These are phyloP conservation scores for Candida nemodendra DNA, from an alignment of 805 yeast species.

Conservation along the genomic window DNA sequence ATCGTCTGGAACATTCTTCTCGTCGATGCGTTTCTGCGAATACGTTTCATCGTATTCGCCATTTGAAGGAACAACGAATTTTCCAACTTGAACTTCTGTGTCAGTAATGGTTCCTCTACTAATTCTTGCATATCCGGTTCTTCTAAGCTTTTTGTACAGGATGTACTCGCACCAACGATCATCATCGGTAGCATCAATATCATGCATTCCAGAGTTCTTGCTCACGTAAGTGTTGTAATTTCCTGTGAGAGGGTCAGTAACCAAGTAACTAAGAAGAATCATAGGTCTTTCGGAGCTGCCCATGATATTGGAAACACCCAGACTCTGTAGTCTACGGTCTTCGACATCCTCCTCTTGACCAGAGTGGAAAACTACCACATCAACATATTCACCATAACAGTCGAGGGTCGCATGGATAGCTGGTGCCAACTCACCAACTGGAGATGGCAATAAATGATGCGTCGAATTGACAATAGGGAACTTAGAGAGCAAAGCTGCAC, in stretches of 20 bases:
- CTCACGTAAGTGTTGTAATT: slow-evolving; percentile 91
- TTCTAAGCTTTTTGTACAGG: slow-evolving; percentile 77
- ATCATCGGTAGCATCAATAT: slow-evolving; percentile 90
- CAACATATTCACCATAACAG: slow-evolving; percentile 82
- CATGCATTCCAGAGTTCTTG: slow-evolving; percentile 81
- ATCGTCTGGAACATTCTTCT: slow-evolving; percentile 54
- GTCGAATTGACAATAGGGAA: slow-evolving; percentile 90
- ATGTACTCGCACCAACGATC: slow-evolving; percentile 99
- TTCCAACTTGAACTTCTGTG: slow-evolving; percentile 94
- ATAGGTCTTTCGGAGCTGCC: slow-evolving; percentile 79
- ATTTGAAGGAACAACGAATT: slow-evolving; percentile 59
- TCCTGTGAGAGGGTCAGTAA: slow-evolving; percentile 82
- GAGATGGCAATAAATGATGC: slow-evolving; percentile 91
- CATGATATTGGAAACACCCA: slow-evolving; percentile 76
- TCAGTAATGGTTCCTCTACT: slow-evolving; percentile 93
- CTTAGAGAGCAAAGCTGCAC: slow-evolving; percentile 85
- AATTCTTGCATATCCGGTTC: slow-evolving; percentile 92
- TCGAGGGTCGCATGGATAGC: slow-evolving; percentile 96
- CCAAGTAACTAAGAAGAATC: slow-evolving; percentile 84
- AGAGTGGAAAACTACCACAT: slow-evolving; percentile 94
- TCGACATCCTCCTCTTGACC: slow-evolving; percentile 98
- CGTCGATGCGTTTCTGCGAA: slow-evolving; percentile 48
- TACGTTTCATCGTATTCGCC: slow-evolving; percentile 26
- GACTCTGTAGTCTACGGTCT: slow-evolving; percentile 85
- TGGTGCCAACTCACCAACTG: slow-evolving; percentile 97